phyloP scores from a whole-genome alignment of 2,329 filamentous ascomycete species.

The Ambrosiella beaveri region DNA sequence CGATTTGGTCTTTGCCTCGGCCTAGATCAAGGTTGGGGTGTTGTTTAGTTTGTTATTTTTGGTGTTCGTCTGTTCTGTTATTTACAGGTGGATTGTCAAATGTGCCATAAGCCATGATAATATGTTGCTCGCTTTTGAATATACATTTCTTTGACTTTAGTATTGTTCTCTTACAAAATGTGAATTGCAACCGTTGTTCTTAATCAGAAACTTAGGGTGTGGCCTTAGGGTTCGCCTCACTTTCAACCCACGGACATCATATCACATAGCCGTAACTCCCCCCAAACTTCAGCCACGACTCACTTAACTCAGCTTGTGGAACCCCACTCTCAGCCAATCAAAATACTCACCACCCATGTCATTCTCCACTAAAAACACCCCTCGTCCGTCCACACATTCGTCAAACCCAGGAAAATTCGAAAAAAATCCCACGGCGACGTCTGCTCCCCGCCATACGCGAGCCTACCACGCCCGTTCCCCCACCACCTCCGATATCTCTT shows the following conservation, averaged over 20 bases:
- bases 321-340: background rate
- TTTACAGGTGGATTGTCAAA: background rate
- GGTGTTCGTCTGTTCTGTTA: background rate
- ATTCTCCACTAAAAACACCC: constrained; percentile 1
- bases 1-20: background rate
- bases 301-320: background rate
- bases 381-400: constrained; percentile 12
- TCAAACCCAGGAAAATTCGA: constrained; percentile 11
- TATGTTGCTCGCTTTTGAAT: background rate
- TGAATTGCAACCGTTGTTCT: too few species aligned
- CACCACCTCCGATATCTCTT: background rate
- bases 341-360: background rate
- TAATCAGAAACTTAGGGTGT: background rate
- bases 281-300: background rate
- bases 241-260: background rate
- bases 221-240: background rate
- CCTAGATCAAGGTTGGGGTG: background rate
- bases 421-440: constrained; percentile 4
- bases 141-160: background rate
- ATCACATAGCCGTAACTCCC: background rate
- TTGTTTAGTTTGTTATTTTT: background rate
- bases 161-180: too few species aligned
- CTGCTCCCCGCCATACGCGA: background rate
- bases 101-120: background rate
- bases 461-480: background rate